Percentiles rank a stretch among this genome's conserved stretches.
Conservation (phyloP, 192 early-diverging fungal species). For the Backusella circina region DNA sequence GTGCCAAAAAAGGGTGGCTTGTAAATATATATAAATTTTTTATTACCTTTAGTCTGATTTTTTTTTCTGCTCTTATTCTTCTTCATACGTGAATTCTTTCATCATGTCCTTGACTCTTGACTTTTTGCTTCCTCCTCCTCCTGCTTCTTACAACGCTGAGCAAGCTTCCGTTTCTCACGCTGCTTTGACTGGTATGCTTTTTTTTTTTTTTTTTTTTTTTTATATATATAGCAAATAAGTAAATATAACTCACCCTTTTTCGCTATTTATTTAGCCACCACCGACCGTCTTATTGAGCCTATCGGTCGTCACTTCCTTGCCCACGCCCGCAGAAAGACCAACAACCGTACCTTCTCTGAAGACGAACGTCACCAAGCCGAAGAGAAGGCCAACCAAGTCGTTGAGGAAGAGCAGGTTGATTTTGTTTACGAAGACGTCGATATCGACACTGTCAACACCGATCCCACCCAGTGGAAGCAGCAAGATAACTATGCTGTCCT, state of each 20-base stretch:
- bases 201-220: too few species aligned
- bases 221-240: neutral
- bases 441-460: conserved; percentile 65
- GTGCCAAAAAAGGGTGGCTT: too few species aligned
- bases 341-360: conserved; percentile 60
- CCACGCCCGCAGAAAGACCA: conserved; percentile 55
- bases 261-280: conserved; percentile 14
- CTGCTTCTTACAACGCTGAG: conserved; percentile 57
- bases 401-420: conserved; percentile 53
- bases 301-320: conserved; percentile 56
- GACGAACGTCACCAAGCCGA: conserved; percentile 51
- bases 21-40: neutral
- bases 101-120: conserved; percentile 46
- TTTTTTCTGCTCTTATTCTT: neutral
- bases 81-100: neutral
- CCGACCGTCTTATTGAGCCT: conserved; percentile 47
- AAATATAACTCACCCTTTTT: neutral
- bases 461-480: conserved; percentile 94
- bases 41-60: neutral
- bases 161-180: conserved; percentile 38
- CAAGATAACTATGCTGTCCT: conserved; percentile 98
- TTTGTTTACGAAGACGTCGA: conserved; percentile 85
- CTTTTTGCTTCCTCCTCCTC: conserved; percentile 72
- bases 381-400: conserved; percentile 36
- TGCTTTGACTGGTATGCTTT: conserved; percentile 41